These are phyloP conservation scores for Diaporthe velutina DNA, from an alignment of 2,329 filamentous ascomycete genomes.

Conservation along the genomic window DNA sequence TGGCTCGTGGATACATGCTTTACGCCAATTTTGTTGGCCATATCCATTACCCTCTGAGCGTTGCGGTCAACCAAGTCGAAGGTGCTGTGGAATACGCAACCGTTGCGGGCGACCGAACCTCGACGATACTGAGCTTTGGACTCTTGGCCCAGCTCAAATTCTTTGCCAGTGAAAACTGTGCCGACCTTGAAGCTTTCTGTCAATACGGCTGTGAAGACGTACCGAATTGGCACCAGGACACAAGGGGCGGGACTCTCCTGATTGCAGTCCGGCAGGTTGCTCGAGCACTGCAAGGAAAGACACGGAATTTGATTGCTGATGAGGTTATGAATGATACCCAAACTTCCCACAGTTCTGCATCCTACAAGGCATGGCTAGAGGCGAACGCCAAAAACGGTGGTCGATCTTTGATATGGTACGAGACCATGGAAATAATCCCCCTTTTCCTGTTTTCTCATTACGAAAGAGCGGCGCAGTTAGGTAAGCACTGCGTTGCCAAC, in stretches of 20 bases:
- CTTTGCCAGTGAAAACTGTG: conserved; percentile 76
- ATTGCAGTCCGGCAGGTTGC: conserved; percentile 75
- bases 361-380: conserved; percentile 71
- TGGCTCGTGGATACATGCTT: conserved; percentile 77
- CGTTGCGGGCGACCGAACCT: conserved; percentile 76
- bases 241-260: conserved; percentile 78
- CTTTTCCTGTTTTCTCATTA: conserved; percentile 75
- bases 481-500: conserved; percentile 61
- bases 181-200: conserved; percentile 78
- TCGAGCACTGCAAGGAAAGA: conserved; percentile 82
- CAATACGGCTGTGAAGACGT: conserved; percentile 81
- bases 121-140: conserved; percentile 79
- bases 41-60: conserved; percentile 71
- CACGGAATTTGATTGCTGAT: conserved; percentile 61
- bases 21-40: conserved; percentile 80
- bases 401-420: conserved; percentile 76
- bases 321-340: conserved; percentile 77
- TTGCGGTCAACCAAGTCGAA: conserved; percentile 72
- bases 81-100: conserved; percentile 75
- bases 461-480: conserved; percentile 68
- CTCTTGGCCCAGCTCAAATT: conserved; percentile 76
- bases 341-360: conserved; percentile 64
- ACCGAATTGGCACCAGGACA: conserved; percentile 78
- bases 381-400: conserved; percentile 69
- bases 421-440: conserved; percentile 73